Evolutionary conservation across 2,329 filamentous ascomycete species (phyloP).

Genomic region (Coniochaeta ligniaria): DNA sequence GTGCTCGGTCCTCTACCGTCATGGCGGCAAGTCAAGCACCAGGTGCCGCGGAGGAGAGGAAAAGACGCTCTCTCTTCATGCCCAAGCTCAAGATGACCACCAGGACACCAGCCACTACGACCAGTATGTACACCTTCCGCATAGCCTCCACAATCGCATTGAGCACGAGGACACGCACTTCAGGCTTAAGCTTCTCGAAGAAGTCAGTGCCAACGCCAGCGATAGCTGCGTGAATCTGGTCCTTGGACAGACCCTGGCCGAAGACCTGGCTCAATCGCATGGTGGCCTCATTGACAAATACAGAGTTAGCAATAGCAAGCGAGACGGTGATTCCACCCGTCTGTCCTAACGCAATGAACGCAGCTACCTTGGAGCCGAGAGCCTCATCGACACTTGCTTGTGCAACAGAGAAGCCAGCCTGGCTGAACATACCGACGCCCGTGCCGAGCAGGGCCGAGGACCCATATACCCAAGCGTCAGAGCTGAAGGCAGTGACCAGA

Average conservation of each 20-base stretch:
- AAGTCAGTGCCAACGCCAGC: not conserved
- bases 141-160: not conserved
- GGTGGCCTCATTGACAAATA: not conserved
- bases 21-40: not conserved
- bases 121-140: not conserved
- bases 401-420: not conserved
- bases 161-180: not conserved
- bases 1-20: too few relatives aligned
- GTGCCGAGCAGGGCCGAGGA: not conserved
- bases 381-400: not conserved
- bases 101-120: not conserved
- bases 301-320: not conserved
- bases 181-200: not conserved
- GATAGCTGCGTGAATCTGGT: not conserved
- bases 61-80: not conserved
- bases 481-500: not conserved
- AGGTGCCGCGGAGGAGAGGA: not conserved
- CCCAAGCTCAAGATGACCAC: not conserved
- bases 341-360: not conserved
- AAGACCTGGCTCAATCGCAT: not conserved
- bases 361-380: not conserved
- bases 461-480: not conserved
- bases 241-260: not conserved
- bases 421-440: not conserved
- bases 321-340: not conserved